A percentile compares a stretch with the other conserved stretches of the same genome.
phyloP scores from a whole-genome alignment of 345 rosid genomes.

The Salix exigua region DNA sequence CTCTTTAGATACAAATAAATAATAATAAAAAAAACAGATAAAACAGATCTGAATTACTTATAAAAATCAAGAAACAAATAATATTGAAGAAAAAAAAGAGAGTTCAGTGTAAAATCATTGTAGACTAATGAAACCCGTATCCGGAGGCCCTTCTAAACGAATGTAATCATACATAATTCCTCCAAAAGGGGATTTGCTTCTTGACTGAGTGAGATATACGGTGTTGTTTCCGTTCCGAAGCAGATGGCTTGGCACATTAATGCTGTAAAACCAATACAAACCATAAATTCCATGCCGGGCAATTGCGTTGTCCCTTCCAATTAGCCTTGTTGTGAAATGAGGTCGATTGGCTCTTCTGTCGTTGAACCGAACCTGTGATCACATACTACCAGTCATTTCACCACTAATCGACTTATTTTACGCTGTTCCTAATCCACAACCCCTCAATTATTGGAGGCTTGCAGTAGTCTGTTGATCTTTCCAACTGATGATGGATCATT shows the following conservation, averaged over 20 bases:
- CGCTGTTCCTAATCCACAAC: neutral
- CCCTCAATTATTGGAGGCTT: neutral
- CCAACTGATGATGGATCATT: neutral
- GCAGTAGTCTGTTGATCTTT: neutral
- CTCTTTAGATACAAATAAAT: too few species aligned
- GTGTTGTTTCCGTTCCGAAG: slow-evolving; percentile 46
- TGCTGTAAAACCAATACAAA: slow-evolving; percentile 56
- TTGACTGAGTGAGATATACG: slow-evolving; percentile 61
- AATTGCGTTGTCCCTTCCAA: slow-evolving; percentile 72
- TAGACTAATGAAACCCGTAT: neutral
- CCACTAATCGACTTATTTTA: neutral
- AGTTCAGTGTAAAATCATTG: neutral
- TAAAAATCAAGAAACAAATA: too few species aligned
- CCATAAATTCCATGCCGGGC: slow-evolving; percentile 92
- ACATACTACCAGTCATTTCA: neutral
- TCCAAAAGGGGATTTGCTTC: slow-evolving; percentile 31
- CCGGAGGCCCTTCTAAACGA: slow-evolving; percentile 62
- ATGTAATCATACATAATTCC: slow-evolving; percentile 88
- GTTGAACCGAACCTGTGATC: slow-evolving; percentile 53
- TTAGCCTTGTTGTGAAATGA: slow-evolving; percentile 44
- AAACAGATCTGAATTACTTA: too few species aligned
- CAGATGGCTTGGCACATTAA: slow-evolving; percentile 33
- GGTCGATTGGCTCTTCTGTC: slow-evolving; percentile 15
- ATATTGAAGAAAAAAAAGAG: too few species aligned
- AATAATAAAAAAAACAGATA: too few species aligned